A percentile compares a stretch with the other conserved stretches of the same genome.
phyloP scores from a whole-genome alignment of 2,329 filamentous ascomycete genomes.

The Thelonectria discophora region DNA sequence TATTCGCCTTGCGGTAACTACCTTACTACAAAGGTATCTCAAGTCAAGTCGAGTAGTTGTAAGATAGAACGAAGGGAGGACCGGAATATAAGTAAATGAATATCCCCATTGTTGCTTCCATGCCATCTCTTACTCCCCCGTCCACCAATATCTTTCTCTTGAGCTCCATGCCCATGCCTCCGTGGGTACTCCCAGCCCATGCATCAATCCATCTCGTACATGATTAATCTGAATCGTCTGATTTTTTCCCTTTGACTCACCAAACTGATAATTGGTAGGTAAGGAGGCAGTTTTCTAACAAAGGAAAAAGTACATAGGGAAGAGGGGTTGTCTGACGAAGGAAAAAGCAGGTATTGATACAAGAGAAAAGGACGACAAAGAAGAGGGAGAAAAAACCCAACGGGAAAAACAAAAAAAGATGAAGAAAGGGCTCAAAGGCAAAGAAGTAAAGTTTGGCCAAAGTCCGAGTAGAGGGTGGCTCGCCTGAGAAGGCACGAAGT shows the following conservation, averaged over 20 bases:
- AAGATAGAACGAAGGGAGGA: neutral
- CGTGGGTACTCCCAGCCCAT: too few relatives aligned
- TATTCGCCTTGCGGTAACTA: too few relatives aligned
- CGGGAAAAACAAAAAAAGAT: slow-evolving; percentile 2
- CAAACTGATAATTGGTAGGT: too few relatives aligned
- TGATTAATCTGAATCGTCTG: slow-evolving; percentile 12
- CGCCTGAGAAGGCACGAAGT: too few relatives aligned
- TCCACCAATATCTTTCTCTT: neutral
- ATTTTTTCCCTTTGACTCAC: neutral
- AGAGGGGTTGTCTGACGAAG: slow-evolving; percentile 17
- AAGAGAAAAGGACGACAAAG: slow-evolving; percentile 38
- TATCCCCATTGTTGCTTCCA: neutral
- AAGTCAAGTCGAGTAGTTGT: too few relatives aligned
- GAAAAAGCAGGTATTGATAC: slow-evolving; percentile 38
- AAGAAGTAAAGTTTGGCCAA: too few relatives aligned
- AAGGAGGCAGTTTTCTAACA: neutral
- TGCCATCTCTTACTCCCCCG: neutral
- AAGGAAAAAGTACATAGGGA: slow-evolving; percentile 23
- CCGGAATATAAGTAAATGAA: neutral
- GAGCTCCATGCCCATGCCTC: neutral
- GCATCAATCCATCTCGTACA: slow-evolving; percentile 5
- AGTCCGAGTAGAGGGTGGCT: too few relatives aligned
- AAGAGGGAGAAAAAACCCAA: slow-evolving; percentile 6
- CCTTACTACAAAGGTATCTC: too few relatives aligned
- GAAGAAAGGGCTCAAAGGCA: neutral